phyloP scores from a whole-genome alignment of 768 basidiomycete species.

The Boletus eberwhitei region DNA sequence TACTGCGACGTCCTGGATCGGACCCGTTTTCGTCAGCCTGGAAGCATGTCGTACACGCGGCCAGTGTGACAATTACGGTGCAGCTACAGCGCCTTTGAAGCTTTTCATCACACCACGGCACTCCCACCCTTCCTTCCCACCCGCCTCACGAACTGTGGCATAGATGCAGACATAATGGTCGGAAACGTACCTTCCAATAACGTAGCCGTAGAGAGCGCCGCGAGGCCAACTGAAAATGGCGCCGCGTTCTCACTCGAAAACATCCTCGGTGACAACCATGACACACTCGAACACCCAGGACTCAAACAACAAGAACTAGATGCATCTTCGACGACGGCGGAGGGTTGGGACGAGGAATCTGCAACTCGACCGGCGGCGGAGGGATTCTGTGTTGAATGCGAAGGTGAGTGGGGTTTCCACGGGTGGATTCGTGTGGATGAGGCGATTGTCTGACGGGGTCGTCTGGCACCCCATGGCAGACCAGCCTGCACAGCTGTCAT shows the following conservation, averaged over 20 bases:
- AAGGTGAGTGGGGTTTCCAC: conserved; percentile 48
- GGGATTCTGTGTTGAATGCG: conserved; percentile 81
- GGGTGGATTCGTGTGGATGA: background rate
- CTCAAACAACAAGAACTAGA: conserved; percentile 32
- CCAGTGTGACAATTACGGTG: conserved; percentile 18
- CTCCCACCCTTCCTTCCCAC: conserved; percentile 5
- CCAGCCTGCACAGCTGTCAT: conserved; percentile 75
- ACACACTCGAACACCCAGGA: conserved; percentile 54
- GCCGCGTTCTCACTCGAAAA: conserved; percentile 59
- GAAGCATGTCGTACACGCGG: conserved; percentile 23
- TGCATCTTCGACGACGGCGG: conserved; percentile 35
- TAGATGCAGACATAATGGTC: conserved; percentile 22
- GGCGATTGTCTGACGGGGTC: background rate
- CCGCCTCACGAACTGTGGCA: background rate
- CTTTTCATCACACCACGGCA: conserved; percentile 11
- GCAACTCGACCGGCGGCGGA: conserved; percentile 44
- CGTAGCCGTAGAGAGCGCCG: conserved; percentile 9
- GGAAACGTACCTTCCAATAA: conserved; percentile 17
- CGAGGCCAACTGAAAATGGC: conserved; percentile 5
- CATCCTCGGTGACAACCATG: conserved; percentile 64
- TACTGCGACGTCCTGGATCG: background rate
- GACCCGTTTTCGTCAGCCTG: background rate
- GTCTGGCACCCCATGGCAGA: conserved; percentile 40
- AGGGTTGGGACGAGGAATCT: conserved; percentile 70
- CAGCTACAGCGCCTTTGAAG: conserved; percentile 3